Conservation (phyloP, 257 asterid species). For the Fraxinus americana region DNA sequence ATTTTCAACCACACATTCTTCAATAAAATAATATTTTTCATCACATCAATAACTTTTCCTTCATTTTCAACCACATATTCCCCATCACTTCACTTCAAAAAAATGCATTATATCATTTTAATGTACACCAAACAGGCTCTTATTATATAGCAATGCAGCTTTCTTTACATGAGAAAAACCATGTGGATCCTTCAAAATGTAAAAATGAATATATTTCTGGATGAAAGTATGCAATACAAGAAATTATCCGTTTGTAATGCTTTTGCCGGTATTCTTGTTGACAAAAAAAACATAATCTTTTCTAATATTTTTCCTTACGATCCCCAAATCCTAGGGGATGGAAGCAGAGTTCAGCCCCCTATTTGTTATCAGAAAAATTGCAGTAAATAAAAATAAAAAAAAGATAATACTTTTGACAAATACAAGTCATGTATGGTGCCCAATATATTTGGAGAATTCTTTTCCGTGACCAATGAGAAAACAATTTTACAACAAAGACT, state of each 20-base stretch:
- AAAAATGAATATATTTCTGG: neutral
- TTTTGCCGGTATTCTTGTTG: neutral
- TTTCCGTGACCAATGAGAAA: slow-evolving; percentile 13
- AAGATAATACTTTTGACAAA: neutral
- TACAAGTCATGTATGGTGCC: slow-evolving; percentile 9
- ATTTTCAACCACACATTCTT: no score
- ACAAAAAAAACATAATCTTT: no score
- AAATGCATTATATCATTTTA: no score
- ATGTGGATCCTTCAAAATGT: neutral
- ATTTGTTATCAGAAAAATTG: slow-evolving; percentile 17
- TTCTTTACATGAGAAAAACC: neutral
- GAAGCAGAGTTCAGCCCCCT: slow-evolving; percentile 11
- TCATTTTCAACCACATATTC: no score
- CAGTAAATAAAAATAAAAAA: neutral
- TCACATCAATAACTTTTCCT: no score
- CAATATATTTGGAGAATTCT: slow-evolving; percentile 4
- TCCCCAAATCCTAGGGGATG: slow-evolving; percentile 7
- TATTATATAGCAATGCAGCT: neutral
- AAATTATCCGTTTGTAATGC: neutral
- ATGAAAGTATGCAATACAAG: neutral
- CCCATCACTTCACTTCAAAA: no score
- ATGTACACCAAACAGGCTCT: no score
- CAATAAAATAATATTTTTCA: no score
- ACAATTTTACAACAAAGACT: slow-evolving; percentile 16
- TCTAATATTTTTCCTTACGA: neutral